A percentile compares a stretch with the other conserved stretches of the same genome.
phyloP scores from a whole-genome alignment of 805 yeast genomes.

The Groenewaldozyma tartarivorans region DNA sequence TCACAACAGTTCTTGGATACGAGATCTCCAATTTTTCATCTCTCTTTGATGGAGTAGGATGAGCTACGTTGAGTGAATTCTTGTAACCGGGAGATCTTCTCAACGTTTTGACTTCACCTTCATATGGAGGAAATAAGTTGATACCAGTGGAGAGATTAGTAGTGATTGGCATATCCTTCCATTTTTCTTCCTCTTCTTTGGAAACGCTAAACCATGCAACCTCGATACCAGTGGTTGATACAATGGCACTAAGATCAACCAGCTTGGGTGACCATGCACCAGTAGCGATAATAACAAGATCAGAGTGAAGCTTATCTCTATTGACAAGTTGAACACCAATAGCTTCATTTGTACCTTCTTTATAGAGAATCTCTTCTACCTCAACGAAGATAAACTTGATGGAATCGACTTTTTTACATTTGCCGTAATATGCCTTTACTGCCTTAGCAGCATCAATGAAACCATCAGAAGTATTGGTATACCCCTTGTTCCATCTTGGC shows the following conservation, averaged over 20 bases:
- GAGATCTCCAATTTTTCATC: not conserved
- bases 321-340: conserved; percentile 1
- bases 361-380: not conserved
- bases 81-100: conserved; percentile 3
- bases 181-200: conserved; percentile 3
- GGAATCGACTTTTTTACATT: not conserved
- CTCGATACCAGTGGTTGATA: conserved; percentile 1
- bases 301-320: not conserved
- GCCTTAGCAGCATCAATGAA: conserved; percentile 4
- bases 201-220: conserved; percentile 5
- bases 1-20: not conserved
- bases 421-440: conserved; percentile 1
- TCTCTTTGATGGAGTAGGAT: not conserved
- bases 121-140: conserved; percentile 1
- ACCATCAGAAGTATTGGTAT: conserved; percentile 2
- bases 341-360: conserved; percentile 1
- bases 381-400: conserved; percentile 1
- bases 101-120: conserved; percentile 2
- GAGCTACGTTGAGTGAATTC: not conserved
- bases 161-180: conserved; percentile 6
- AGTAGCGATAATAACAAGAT: conserved; percentile 2
- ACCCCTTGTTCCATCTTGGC: conserved; percentile 2
- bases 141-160: conserved; percentile 5
- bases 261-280: conserved; percentile 6
- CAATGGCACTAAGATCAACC: conserved; percentile 1